Base-by-base conservation (phyloP, 192 early-diverging fungal genomes). In the Dissophora ornata region DNA sequence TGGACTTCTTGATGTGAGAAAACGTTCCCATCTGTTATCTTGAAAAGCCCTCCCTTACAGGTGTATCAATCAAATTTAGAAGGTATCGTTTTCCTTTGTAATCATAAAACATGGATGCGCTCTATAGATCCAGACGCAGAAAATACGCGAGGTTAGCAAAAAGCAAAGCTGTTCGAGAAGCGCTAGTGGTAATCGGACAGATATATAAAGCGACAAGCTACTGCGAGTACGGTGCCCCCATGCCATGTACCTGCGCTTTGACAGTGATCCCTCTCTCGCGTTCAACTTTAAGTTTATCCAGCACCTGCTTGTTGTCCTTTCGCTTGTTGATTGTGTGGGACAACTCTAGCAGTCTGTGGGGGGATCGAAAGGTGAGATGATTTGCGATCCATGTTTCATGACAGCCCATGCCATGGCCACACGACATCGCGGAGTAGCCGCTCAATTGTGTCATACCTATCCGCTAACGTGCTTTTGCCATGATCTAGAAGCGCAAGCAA, bases 251-350 rank as follows among this genome's bases (percentile, higher is more conserved):
- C 88, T 97, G 96, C 19, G 97, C 97, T 79, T 99, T 99, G 52
- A 99, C 95, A 8, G 97, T 99, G 56, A 99, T 99, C 22, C 97
- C 97, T 36, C 97, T 87, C 62, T 98, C 96, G 2, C 94, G 82
- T 67, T 99, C 97, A 3, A 98, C 97, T 71, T 93, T 95, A 1
- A 99, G 86, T 80, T 97, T 99, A 57, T 99, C 97, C 32, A 99
- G 79, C 3, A 99, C 94, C 69, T 98, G 97, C 63, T 93, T 93
- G 66, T 95, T 93, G 29, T 80, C 83, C 53, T 78, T 84, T 30
- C 83, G 78, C 42, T 87, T 85, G n/a, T 83, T 81, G 28, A 96
- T 98, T 3, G 94, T 94, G 1, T 91, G 90, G 12, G 96, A 95
- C 7, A 92, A 71, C 78, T 99, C 97, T n/a, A 99, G 82, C 51